Evolutionary conservation across 768 basidiomycete genomes (phyloP).

Genomic region (Solioccasus polychromus): DNA sequence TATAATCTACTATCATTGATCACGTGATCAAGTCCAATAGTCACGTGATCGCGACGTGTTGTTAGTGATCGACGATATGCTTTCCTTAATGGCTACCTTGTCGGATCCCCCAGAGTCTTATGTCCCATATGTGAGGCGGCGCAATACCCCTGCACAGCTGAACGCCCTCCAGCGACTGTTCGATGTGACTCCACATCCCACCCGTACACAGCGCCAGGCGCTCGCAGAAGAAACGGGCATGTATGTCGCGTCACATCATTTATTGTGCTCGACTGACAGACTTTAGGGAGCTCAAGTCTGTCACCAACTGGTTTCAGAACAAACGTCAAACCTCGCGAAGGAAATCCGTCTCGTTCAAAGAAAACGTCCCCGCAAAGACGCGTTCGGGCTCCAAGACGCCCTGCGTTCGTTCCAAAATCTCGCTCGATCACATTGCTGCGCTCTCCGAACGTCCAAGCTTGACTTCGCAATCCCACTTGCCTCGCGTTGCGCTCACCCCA

Average conservation of each 20-base stretch:
- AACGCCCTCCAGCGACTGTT: conserved; percentile 35
- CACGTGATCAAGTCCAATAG: conserved; percentile 19
- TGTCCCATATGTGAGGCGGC: conserved; percentile 30
- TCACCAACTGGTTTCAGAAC: conserved; percentile 83
- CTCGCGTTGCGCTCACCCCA: conserved; percentile 26
- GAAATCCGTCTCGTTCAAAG: conserved; percentile 19
- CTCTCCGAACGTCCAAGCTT: conserved; percentile 29
- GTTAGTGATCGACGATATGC: conserved; percentile 12
- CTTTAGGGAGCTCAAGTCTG: conserved; percentile 60
- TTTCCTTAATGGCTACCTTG: too few relatives aligned
- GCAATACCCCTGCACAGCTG: conserved; percentile 34
- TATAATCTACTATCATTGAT: not conserved
- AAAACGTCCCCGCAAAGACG: conserved; percentile 20
- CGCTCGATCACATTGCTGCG: conserved; percentile 30
- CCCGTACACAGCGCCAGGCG: conserved; percentile 39
- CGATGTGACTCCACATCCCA: conserved; percentile 37
- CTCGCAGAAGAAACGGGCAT: conserved; percentile 40
- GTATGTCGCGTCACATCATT: conserved; percentile 19
- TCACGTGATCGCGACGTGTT: conserved; percentile 29
- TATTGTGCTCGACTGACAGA: conserved; percentile 5
- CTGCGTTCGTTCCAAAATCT: conserved; percentile 25
- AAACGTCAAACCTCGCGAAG: conserved; percentile 54
- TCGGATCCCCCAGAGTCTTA: conserved; percentile 4
- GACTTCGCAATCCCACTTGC: conserved; percentile 6
- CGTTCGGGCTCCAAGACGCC: conserved; percentile 10